Conservation (phyloP, 2,329 filamentous ascomycete genomes). For the Nothophoma quercina region DNA sequence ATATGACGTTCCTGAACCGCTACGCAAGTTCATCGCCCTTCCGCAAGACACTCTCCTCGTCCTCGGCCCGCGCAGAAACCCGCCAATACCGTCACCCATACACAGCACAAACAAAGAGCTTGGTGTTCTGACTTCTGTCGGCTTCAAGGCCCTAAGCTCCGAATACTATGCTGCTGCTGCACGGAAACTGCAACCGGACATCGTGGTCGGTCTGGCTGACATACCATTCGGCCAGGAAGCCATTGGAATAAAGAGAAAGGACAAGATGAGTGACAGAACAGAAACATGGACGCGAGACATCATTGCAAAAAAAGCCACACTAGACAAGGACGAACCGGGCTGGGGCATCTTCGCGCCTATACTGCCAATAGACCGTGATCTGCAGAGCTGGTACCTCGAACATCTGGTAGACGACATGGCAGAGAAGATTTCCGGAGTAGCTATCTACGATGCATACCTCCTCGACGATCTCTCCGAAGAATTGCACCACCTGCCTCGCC, state of each 20-base stretch:
- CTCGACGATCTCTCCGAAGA: constrained; percentile 70
- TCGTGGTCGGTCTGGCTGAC: constrained; percentile 81
- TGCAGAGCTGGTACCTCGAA: constrained; percentile 82
- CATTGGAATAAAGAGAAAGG: constrained; percentile 74
- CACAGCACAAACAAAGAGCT: constrained; percentile 75
- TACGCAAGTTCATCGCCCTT: constrained; percentile 80
- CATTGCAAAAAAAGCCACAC: constrained; percentile 55
- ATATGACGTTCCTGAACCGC: constrained; percentile 57
- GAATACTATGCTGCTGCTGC: constrained; percentile 74
- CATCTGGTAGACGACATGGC: constrained; percentile 71
- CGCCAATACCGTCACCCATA: constrained; percentile 73
- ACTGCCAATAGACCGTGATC: constrained; percentile 75
- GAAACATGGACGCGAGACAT: constrained; percentile 81
- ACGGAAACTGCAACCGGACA: constrained; percentile 75
- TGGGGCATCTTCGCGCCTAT: constrained; percentile 66
- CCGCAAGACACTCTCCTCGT: constrained; percentile 72
- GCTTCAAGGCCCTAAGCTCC: constrained; percentile 75
- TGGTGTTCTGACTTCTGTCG: constrained; percentile 84
- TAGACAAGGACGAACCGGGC: constrained; percentile 37
- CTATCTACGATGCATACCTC: constrained; percentile 77
- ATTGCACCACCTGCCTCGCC: constrained; percentile 70
- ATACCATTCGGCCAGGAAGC: constrained; percentile 64
- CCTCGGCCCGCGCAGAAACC: constrained; percentile 78
- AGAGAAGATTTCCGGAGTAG: constrained; percentile 68
- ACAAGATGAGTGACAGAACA: constrained; percentile 86